phyloP scores from a whole-genome alignment of 306 rosid species.

The Citrullus mucosospermus region DNA sequence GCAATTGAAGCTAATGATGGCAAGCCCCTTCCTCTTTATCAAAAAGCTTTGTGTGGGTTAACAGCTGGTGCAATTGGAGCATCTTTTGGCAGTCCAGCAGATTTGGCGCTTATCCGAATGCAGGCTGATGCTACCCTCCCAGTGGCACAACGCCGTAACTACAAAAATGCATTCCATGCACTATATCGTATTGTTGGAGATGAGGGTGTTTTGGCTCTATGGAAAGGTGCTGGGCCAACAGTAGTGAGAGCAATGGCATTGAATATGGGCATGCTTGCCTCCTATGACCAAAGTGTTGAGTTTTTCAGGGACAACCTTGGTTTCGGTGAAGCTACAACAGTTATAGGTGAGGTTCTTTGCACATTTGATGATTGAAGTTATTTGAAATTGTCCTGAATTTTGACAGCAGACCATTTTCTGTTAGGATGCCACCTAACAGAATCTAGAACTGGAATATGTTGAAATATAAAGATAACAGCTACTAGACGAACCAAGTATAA shows the following conservation, averaged over 20 bases:
- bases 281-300: slow-evolving; percentile 92
- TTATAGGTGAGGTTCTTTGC: slow-evolving; percentile 37
- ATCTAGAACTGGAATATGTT: too few species aligned
- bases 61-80: slow-evolving; percentile 99
- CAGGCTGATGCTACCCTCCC: slow-evolving; percentile 97
- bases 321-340: slow-evolving; percentile 69
- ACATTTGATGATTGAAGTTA: not conserved
- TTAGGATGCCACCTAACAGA: too few species aligned
- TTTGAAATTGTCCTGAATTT: not conserved
- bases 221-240: slow-evolving; percentile 99
- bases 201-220: slow-evolving; percentile 87
- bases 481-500: too few species aligned
- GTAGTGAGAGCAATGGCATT: slow-evolving; percentile 98
- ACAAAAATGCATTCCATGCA: slow-evolving; percentile 92
- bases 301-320: slow-evolving; percentile 81
- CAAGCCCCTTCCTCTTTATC: slow-evolving; percentile 94
- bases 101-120: slow-evolving; percentile 95
- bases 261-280: slow-evolving; percentile 99
- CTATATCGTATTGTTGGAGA: slow-evolving; percentile 70
- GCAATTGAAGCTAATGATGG: slow-evolving; percentile 97
- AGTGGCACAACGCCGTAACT: slow-evolving; percentile 76
- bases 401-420: not conserved
- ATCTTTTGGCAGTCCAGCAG: slow-evolving; percentile 84
- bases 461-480: too few species aligned
- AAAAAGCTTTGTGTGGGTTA: slow-evolving; percentile 93